phyloP scores from a whole-genome alignment of 176 grass and related monocot species.

The Calamus simplicifolius region DNA sequence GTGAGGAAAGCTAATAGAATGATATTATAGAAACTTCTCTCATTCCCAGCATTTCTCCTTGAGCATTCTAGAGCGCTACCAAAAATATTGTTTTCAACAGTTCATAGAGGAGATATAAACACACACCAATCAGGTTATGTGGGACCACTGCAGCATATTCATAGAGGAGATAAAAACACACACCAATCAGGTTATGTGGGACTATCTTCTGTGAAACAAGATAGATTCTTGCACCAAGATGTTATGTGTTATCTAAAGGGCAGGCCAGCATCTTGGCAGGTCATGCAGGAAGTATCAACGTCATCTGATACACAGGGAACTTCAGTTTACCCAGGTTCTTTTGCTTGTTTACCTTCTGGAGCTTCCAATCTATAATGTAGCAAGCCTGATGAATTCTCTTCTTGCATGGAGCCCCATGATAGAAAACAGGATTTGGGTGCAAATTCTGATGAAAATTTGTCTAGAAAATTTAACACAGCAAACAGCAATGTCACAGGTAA shows the following conservation, averaged over 20 bases:
- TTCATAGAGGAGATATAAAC: no score
- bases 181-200: no score
- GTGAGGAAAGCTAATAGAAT: no score
- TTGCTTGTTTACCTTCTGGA: not conserved
- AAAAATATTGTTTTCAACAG: no score
- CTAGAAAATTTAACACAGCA: not conserved
- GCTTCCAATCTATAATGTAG: not conserved
- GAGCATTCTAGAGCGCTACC: no score
- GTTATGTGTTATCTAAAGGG: no score
- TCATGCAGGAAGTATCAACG: not conserved
- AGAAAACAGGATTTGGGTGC: not conserved
- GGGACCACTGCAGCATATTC: not conserved
- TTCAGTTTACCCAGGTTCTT: not conserved
- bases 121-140: not conserved
- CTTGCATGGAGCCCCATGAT: not conserved
- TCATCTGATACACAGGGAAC: not conserved
- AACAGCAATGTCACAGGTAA: conserved; percentile 9
- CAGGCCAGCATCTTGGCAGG: not conserved
- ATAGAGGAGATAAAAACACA: no score
- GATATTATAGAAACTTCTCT: no score
- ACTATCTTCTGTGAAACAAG: no score
- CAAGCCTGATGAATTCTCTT: not conserved
- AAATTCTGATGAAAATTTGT: not conserved
- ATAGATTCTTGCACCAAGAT: no score
- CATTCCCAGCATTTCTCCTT: no score